Evolutionary conservation across 768 basidiomycete genomes (phyloP).

Genomic region (Suillus clintonianus): DNA sequence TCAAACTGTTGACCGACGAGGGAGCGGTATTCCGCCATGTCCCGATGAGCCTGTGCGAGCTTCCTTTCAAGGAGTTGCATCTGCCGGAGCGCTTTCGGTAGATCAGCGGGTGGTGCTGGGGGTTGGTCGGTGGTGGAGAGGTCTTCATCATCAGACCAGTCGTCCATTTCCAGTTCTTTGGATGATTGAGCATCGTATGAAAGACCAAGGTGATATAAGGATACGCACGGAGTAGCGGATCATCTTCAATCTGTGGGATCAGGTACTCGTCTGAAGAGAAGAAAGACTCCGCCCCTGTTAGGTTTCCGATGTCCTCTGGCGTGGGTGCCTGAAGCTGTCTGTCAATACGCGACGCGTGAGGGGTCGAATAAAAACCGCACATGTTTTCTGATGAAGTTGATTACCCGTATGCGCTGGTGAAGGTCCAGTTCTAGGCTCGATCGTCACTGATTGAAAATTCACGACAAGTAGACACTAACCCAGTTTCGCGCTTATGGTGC

Average conservation of each 20-base stretch:
- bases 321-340: constrained; percentile 50
- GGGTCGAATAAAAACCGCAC: constrained; percentile 35
- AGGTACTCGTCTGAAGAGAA: constrained; percentile 80
- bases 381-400: constrained; percentile 85
- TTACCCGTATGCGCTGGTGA: constrained; percentile 75
- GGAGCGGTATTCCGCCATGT: constrained; percentile 61
- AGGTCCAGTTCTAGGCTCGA: constrained; percentile 64
- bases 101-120: constrained; percentile 27
- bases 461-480: constrained; percentile 43
- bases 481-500: constrained; percentile 48
- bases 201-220: not conserved
- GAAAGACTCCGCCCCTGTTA: constrained; percentile 62
- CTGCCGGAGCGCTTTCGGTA: constrained; percentile 39
- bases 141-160: constrained; percentile 75
- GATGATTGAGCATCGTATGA: not conserved
- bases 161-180: constrained; percentile 64
- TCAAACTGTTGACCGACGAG: constrained; percentile 59
- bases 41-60: constrained; percentile 57
- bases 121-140: constrained; percentile 7
- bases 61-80: constrained; percentile 64
- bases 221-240: constrained; percentile 83
- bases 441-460: constrained; percentile 4
- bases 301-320: constrained; percentile 41
- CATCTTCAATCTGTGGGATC: constrained; percentile 79
- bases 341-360: not conserved